A percentile compares a stretch with the other conserved stretches of the same genome.
Evolutionary conservation across 441 rosid genomes (phyloP).

Genomic region (Croton setiger): DNA sequence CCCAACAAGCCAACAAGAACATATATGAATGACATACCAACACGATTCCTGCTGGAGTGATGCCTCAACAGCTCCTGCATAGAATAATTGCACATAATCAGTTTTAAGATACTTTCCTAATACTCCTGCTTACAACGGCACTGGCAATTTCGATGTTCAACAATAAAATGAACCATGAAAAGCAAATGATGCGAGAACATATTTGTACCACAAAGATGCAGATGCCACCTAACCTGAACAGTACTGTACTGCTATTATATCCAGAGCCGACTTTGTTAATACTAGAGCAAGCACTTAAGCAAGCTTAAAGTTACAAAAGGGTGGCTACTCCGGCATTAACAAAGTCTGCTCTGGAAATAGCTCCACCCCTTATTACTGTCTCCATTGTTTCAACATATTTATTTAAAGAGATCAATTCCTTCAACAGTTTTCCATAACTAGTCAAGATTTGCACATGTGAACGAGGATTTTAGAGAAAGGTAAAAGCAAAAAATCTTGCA

Average conservation of each 20-base stretch:
- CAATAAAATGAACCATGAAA: neutral
- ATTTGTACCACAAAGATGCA: neutral
- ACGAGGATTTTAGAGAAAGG: neutral
- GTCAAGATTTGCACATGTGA: neutral
- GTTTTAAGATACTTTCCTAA: neutral
- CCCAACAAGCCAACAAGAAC: conserved; percentile 52
- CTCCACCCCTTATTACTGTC: neutral
- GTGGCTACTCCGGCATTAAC: too few species aligned
- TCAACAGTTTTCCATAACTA: neutral
- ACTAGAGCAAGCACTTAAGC: too few species aligned
- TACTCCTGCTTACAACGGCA: neutral
- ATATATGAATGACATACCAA: conserved; percentile 38
- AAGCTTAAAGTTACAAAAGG: too few species aligned
- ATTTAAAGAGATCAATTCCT: neutral
- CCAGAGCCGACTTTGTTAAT: too few species aligned
- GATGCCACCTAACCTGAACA: neutral
- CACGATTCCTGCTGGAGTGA: conserved; percentile 35
- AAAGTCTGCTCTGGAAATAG: too few species aligned
- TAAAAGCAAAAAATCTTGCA: neutral
- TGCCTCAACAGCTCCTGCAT: conserved; percentile 65
- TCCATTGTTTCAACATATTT: neutral
- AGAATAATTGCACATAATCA: conserved; percentile 5
- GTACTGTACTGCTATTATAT: too few species aligned
- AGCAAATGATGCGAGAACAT: too few species aligned
- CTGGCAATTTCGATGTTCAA: neutral